Percentiles rank a stretch among this genome's conserved stretches.
phyloP scores from a whole-genome alignment of 371 early-diverging fungal genomes.

The Mortierella sp. region DNA sequence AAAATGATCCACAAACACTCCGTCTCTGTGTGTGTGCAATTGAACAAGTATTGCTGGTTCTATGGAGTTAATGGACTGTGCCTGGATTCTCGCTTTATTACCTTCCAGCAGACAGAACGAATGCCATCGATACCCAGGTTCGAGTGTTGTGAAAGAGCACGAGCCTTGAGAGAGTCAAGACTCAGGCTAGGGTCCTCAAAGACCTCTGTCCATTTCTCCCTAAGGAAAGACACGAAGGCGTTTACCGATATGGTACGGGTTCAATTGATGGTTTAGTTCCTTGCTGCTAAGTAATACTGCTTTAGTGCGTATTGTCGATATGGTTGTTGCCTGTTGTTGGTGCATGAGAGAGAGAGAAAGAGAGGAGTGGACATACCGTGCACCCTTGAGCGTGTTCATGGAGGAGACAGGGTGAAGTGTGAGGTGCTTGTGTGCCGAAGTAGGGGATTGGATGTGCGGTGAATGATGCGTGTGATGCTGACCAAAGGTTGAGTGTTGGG shows the following conservation, averaged over 20 bases:
- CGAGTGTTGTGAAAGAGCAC: slow-evolving; percentile 41
- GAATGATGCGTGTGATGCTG: not conserved
- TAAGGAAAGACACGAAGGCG: slow-evolving; percentile 4
- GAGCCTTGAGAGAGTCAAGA: slow-evolving; percentile 39
- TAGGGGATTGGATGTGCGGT: not conserved
- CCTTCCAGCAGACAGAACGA: slow-evolving; percentile 64
- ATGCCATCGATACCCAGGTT: slow-evolving; percentile 55
- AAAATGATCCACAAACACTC: not conserved
- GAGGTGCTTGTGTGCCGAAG: not conserved
- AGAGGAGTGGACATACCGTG: slow-evolving; percentile 30
- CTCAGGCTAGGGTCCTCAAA: slow-evolving; percentile 53
- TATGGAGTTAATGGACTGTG: not conserved
- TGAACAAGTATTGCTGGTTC: not conserved
- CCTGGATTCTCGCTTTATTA: slow-evolving; percentile 22
- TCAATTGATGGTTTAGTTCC: not conserved
- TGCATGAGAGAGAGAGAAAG: not conserved
- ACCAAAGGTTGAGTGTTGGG: not conserved
- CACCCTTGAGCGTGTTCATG: slow-evolving; percentile 58
- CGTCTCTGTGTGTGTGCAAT: not conserved
- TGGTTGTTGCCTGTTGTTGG: not conserved
- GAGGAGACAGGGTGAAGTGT: not conserved
- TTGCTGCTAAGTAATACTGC: too few relatives aligned
- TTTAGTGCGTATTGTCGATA: not conserved
- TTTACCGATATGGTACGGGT: not conserved
- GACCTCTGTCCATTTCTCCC: slow-evolving; percentile 54